These are phyloP conservation scores for Diplodia mutila DNA, from an alignment of 2,329 filamentous ascomycete species.

Conservation along the genomic window DNA sequence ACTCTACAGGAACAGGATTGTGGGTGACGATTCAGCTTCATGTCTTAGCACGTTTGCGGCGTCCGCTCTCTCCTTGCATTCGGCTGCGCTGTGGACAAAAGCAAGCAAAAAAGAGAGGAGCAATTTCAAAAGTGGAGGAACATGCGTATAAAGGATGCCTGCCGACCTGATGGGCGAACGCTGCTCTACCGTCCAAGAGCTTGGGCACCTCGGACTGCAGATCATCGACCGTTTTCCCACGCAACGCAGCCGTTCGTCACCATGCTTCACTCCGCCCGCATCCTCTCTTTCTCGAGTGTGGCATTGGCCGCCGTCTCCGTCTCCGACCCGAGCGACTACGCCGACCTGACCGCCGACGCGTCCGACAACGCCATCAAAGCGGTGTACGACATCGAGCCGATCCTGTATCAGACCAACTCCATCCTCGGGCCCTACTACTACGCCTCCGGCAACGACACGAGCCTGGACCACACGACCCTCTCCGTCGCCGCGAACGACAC, in stretches of 20 bases:
- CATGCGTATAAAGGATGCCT: background rate
- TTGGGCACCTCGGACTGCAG: background rate
- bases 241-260: background rate
- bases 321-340: background rate
- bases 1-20: background rate
- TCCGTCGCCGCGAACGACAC: constrained; percentile 3
- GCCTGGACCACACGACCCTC: background rate
- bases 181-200: too few species aligned
- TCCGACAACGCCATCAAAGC: constrained; percentile 21
- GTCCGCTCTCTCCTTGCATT: background rate
- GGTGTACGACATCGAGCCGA: constrained; percentile 17
- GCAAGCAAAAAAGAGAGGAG: too few species aligned
- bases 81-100: background rate
- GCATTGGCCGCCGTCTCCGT: background rate
- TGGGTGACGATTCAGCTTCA: background rate
- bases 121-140: background rate
- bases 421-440: background rate
- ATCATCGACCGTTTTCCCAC: background rate
- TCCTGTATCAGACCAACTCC: constrained; percentile 12
- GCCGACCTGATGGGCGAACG: too few species aligned
- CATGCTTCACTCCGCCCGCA: background rate
- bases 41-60: background rate
- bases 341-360: background rate
- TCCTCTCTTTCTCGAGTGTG: background rate
- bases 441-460: background rate